Evolutionary conservation across 768 basidiomycete genomes (phyloP).

Genomic region (Amylocystis lapponica): DNA sequence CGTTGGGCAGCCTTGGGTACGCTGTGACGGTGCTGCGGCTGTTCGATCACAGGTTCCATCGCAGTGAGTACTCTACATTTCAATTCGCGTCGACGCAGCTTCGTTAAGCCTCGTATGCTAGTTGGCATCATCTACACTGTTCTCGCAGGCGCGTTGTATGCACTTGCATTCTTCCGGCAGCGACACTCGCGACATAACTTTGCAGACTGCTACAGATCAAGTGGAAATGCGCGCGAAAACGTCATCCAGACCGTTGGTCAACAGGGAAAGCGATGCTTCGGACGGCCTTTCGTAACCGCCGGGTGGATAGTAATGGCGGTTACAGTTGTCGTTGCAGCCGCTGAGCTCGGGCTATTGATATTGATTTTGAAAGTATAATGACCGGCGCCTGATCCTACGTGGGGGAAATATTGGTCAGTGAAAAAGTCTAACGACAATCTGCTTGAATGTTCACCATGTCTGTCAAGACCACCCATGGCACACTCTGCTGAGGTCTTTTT

Average conservation of each 20-base stretch:
- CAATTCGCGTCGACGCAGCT: not conserved
- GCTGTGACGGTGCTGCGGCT: conserved; percentile 69
- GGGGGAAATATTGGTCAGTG: too few species aligned
- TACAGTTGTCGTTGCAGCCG: conserved; percentile 49
- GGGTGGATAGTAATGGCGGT: conserved; percentile 70
- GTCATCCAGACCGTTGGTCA: conserved; percentile 56
- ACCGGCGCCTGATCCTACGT: too few species aligned
- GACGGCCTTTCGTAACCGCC: conserved; percentile 73
- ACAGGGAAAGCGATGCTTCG: conserved; percentile 57
- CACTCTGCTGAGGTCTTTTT: too few species aligned
- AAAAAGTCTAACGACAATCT: too few species aligned
- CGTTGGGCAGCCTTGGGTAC: conserved; percentile 69
- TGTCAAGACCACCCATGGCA: too few species aligned
- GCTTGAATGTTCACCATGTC: too few species aligned
- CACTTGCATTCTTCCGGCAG: conserved; percentile 53
- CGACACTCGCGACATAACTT: conserved; percentile 72
- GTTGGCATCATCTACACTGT: conserved; percentile 61
- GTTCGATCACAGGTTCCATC: conserved; percentile 71
- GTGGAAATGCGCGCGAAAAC: too few species aligned
- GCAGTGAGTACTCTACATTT: conserved; percentile 43
- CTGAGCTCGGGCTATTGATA: conserved; percentile 62
- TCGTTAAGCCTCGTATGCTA: conserved; percentile 12
- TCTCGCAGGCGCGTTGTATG: conserved; percentile 54
- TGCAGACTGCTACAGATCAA: conserved; percentile 54
- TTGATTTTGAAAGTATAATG: conserved; percentile 48